A percentile compares a stretch with the other conserved stretches of the same genome.
Conservation (phyloP, 805 yeast species). For the Candida chauliodis region DNA sequence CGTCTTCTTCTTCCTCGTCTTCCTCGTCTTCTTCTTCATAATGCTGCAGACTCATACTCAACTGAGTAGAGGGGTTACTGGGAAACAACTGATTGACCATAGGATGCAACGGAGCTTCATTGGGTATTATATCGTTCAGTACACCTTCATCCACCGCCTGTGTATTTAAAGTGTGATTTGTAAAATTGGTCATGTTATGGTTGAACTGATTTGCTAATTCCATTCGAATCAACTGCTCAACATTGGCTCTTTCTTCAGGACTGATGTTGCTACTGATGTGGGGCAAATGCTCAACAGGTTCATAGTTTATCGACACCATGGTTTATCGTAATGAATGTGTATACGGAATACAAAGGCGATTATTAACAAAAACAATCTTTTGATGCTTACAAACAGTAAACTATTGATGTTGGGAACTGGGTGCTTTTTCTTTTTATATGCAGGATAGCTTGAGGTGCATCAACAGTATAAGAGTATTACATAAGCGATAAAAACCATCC, state of each 20-base stretch:
- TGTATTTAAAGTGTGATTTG: slow-evolving; percentile 3
- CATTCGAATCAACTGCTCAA: slow-evolving; percentile 30
- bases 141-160: not conserved
- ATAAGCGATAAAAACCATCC: too few relatives aligned
- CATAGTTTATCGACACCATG: slow-evolving; percentile 28
- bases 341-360: too few relatives aligned
- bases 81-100: slow-evolving; percentile 19
- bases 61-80: slow-evolving; percentile 9
- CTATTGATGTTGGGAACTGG: too few relatives aligned
- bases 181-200: slow-evolving; percentile 9
- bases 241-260: slow-evolving; percentile 31
- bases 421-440: too few relatives aligned
- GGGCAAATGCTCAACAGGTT: slow-evolving; percentile 32
- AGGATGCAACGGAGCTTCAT: slow-evolving; percentile 17
- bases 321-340: not conserved
- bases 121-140: slow-evolving; percentile 1
- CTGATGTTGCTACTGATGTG: slow-evolving; percentile 33
- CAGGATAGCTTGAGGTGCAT: too few relatives aligned
- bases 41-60: slow-evolving; percentile 18
- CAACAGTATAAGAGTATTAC: too few relatives aligned
- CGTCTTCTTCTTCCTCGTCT: slow-evolving; percentile 18
- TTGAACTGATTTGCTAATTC: slow-evolving; percentile 19
- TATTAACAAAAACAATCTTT: too few relatives aligned
- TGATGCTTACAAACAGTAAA: too few relatives aligned
- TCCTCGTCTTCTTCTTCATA: slow-evolving; percentile 25